phyloP scores from a whole-genome alignment of 805 yeast genomes.

The Saccharomycopsis sp. region DNA sequence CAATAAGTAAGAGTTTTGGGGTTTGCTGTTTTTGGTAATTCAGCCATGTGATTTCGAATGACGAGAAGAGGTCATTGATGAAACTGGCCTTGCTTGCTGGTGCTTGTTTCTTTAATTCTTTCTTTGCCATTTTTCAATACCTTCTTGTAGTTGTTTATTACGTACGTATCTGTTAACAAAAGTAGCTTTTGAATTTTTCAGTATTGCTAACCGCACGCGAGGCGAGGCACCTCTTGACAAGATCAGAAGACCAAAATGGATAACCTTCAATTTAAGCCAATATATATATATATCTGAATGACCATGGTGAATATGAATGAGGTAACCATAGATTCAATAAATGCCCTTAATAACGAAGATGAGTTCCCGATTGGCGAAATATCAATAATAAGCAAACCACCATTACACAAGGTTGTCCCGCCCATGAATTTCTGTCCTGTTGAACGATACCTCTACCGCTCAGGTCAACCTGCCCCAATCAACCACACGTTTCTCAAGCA shows the following conservation, averaged over 20 bases:
- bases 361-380: slow-evolving; percentile 1
- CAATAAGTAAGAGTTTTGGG: slow-evolving; percentile 52
- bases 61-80: slow-evolving; percentile 10
- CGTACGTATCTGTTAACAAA: neutral
- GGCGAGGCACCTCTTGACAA: neutral
- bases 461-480: slow-evolving; percentile 93
- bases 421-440: slow-evolving; percentile 96
- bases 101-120: slow-evolving; percentile 4
- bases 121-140: slow-evolving; percentile 11
- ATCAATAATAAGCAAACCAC: slow-evolving; percentile 42
- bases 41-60: slow-evolving; percentile 13
- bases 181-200: neutral
- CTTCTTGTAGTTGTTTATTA: neutral
- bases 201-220: neutral
- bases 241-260: too few species aligned
- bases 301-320: neutral
- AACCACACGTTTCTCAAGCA: slow-evolving; percentile 80
- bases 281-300: neutral
- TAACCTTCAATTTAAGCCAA: too few species aligned
- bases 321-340: slow-evolving; percentile 12
- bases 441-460: slow-evolving; percentile 75
- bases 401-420: slow-evolving; percentile 70
- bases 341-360: neutral
- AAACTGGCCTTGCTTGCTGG: neutral
- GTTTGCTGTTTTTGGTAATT: slow-evolving; percentile 12